Evolutionary conservation across 2,329 filamentous ascomycete species (phyloP).

Genomic region (Arthrobotrys iridis): DNA sequence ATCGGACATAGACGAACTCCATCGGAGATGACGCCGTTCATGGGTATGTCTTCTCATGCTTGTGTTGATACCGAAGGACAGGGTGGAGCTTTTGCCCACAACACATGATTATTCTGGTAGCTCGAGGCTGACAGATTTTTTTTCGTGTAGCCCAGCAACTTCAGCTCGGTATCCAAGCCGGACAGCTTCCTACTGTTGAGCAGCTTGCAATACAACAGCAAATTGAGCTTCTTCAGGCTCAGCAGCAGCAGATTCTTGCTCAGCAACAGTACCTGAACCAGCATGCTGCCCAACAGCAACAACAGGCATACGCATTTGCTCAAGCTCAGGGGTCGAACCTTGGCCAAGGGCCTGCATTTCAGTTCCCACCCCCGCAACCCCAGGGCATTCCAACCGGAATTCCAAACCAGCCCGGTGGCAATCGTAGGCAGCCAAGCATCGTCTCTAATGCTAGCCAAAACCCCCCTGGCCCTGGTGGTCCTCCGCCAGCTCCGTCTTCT

Average conservation of each 20-base stretch:
- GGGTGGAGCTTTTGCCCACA: neutral
- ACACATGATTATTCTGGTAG: constrained; percentile 20
- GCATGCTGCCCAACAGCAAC: constrained; percentile 80
- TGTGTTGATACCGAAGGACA: constrained; percentile 47
- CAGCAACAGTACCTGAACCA: constrained; percentile 98
- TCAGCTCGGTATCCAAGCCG: constrained; percentile 54
- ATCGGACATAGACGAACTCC: constrained; percentile 97
- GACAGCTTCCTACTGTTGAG: constrained; percentile 74
- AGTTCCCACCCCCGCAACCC: constrained; percentile 77
- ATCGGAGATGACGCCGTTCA: constrained; percentile 94
- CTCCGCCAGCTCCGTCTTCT: constrained; percentile 90
- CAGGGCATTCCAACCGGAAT: constrained; percentile 73
- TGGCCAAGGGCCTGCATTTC: constrained; percentile 79
- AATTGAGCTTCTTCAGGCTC: constrained; percentile 95
- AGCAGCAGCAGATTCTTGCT: constrained; percentile 96
- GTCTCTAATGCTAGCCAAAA: constrained; percentile 79
- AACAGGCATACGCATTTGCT: constrained; percentile 74
- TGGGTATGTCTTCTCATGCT: constrained; percentile 78
- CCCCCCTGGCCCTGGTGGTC: constrained; percentile 74
- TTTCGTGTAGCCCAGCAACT: constrained; percentile 49
- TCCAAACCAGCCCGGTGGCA: constrained; percentile 80
- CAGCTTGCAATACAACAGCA: constrained; percentile 97
- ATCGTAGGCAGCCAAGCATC: constrained; percentile 98
- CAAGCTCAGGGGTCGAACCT: constrained; percentile 82
- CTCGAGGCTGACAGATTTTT: constrained; percentile 24